Conservation (phyloP, 495 filamentous ascomycete species). For the Penicillium goetzii region DNA sequence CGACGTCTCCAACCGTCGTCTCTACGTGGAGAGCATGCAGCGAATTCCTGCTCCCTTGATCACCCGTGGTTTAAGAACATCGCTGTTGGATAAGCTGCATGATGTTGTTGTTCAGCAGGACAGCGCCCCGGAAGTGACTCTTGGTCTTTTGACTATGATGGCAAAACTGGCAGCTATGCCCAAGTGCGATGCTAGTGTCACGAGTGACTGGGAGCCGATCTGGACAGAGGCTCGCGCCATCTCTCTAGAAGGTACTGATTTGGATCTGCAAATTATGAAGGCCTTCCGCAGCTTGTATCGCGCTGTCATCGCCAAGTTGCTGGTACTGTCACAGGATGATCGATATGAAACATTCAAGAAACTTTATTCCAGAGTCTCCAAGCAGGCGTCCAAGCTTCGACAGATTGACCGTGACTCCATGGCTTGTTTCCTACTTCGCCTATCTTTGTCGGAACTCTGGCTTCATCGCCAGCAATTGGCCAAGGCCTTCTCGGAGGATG, state of each 20-base stretch:
- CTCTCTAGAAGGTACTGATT: constrained; percentile 37
- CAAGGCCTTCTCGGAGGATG: constrained; percentile 36
- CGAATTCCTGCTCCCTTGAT: constrained; percentile 44
- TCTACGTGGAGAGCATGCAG: constrained; percentile 48
- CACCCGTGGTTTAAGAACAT: constrained; percentile 42
- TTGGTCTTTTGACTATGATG: constrained; percentile 48
- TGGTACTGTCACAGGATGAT: constrained; percentile 42
- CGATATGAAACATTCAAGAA: constrained; percentile 43
- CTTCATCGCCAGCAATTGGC: constrained; percentile 36
- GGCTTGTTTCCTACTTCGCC: constrained; percentile 45
- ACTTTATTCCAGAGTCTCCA: constrained; percentile 38
- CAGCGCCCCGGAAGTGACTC: constrained; percentile 32
- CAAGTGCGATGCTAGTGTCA: constrained; percentile 44
- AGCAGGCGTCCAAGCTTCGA: constrained; percentile 42
- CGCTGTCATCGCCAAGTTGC: constrained; percentile 42
- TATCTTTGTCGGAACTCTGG: constrained; percentile 49
- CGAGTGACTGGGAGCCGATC: constrained; percentile 47
- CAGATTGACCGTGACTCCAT: constrained; percentile 45
- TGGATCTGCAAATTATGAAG: constrained; percentile 50
- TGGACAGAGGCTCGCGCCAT: constrained; percentile 45
- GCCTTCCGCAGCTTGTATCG: constrained; percentile 45
- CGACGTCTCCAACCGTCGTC: constrained; percentile 34
- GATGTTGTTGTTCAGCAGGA: constrained; percentile 38
- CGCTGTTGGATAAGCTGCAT: constrained; percentile 44
- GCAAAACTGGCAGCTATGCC: constrained; percentile 49